Base-by-base conservation (phyloP, 768 basidiomycete genomes). In the Hygrophoropsis aurantiaca region DNA sequence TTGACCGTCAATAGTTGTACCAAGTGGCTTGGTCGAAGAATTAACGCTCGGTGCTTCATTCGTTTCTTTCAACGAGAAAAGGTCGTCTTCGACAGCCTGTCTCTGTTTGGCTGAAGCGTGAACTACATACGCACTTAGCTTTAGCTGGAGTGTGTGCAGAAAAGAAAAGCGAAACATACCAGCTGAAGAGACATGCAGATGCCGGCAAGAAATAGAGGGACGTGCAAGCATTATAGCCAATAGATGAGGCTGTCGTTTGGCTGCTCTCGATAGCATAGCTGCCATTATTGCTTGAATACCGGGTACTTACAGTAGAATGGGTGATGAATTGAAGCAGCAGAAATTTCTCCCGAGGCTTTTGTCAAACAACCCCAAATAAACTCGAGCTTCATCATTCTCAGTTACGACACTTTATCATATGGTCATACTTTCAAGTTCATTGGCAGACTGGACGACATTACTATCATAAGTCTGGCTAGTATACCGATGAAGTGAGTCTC, bases 151-250 rank as follows among this genome's bases (percentile, higher is more conserved):
- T 15, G 7, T 16, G 23, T 39, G 10, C 9, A 34, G 4, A n/a
- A 20, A 15, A 8, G 8, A 24, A 24, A 50, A 51, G 7, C 32
- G 36, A 36, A 23, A 63, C 63, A 42, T 50, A 65, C 62, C 44
- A 16, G 50, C 39, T 20, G 55, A 65, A 11, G 50, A 15, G 21
- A 38, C 20, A 21, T 63, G 59, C 0, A 65, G 39, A 32, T 51
- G 18, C 36, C 40, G 56, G 19, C 43, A 40, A 20, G 42, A 40
- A 13, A 42, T 30, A 1, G 58, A 20, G 13, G 36, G 40, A 45
- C 20, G 48, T 15, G 51, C 21, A 34, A 54, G 40, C 16, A 36
- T 38, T 11, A 30, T 26, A 26, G 27, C 24, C 15, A 23, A 43
- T 6, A 49, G 10, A 39, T 52, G 47, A 19, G 41, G 24, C 7